A percentile compares a stretch with the other conserved stretches of the same genome.
Conservation (phyloP, 148 eudicot genomes). For the Cornus suecica region DNA sequence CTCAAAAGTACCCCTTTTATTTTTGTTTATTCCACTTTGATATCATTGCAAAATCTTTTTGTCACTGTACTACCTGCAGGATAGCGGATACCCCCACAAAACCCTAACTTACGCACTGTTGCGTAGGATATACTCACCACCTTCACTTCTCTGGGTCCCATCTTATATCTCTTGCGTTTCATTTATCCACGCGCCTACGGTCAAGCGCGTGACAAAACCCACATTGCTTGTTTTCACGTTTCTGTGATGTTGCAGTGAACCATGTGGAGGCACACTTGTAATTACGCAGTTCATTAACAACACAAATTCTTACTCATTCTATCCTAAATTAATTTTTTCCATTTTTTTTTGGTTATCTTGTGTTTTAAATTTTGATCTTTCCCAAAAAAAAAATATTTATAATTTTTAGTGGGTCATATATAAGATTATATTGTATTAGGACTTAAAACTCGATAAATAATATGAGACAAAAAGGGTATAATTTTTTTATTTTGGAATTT, state of each 20-base stretch:
- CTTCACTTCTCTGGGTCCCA: background rate
- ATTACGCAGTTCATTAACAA: background rate
- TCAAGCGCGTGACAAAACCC: background rate
- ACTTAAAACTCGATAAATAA: too few species aligned
- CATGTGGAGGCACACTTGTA: background rate
- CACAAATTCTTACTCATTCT: too few species aligned
- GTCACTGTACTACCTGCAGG: background rate
- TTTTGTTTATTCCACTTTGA: background rate
- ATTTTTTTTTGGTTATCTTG: too few species aligned
- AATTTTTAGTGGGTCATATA: too few species aligned
- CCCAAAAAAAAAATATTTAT: too few species aligned
- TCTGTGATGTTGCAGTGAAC: background rate
- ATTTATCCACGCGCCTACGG: background rate
- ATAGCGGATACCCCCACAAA: background rate
- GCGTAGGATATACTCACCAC: slow-evolving; percentile 6
- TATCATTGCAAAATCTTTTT: slow-evolving; percentile 12
- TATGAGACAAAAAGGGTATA: too few species aligned
- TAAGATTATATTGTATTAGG: too few species aligned
- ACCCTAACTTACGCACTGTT: slow-evolving; percentile 9
- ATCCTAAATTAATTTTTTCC: too few species aligned
- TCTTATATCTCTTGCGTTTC: background rate
- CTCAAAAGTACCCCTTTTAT: slow-evolving; percentile 10
- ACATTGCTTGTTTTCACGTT: background rate
- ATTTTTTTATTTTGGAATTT: too few species aligned
- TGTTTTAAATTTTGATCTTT: too few species aligned